Conservation (phyloP, 2,329 filamentous ascomycete species). For the Stagonosporopsis chrysanthemi region DNA sequence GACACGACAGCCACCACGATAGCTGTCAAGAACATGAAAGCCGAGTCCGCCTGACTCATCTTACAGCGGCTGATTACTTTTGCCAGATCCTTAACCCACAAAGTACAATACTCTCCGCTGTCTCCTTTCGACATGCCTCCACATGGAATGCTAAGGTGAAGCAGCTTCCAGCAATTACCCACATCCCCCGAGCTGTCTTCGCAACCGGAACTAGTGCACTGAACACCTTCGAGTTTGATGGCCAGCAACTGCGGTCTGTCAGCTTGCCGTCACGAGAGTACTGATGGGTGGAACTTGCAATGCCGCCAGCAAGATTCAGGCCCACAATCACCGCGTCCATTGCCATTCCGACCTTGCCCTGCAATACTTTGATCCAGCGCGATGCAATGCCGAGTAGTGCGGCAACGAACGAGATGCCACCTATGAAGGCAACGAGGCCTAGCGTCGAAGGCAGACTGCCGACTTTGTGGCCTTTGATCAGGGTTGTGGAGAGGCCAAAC, state of each 20-base stretch:
- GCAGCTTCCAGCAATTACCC: not conserved
- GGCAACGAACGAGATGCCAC: constrained; percentile 26
- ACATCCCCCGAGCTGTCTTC: not conserved
- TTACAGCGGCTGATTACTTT: constrained; percentile 27
- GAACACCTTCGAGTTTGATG: constrained; percentile 27
- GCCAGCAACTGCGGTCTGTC: constrained; percentile 25
- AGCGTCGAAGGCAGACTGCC: constrained; percentile 19
- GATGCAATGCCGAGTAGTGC: constrained; percentile 28
- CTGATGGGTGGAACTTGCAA: constrained; percentile 22
- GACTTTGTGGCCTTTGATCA: constrained; percentile 28
- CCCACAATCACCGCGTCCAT: constrained; percentile 25
- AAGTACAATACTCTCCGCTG: not conserved
- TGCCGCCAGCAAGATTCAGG: constrained; percentile 27
- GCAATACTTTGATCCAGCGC: constrained; percentile 22
- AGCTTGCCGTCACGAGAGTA: not conserved
- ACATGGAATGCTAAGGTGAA: constrained; percentile 26
- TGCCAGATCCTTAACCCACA: no score
- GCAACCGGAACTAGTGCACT: constrained; percentile 7
- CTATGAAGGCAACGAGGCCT: constrained; percentile 28
- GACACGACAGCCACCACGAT: constrained; percentile 19
- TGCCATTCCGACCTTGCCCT: constrained; percentile 20
- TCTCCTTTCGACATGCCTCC: constrained; percentile 17
- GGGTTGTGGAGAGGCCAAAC: constrained; percentile 27
- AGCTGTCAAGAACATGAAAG: constrained; percentile 37
- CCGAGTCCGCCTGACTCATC: constrained; percentile 32